Conservation (phyloP, 2,329 filamentous ascomycete genomes). For the Pyricularia grisea region DNA sequence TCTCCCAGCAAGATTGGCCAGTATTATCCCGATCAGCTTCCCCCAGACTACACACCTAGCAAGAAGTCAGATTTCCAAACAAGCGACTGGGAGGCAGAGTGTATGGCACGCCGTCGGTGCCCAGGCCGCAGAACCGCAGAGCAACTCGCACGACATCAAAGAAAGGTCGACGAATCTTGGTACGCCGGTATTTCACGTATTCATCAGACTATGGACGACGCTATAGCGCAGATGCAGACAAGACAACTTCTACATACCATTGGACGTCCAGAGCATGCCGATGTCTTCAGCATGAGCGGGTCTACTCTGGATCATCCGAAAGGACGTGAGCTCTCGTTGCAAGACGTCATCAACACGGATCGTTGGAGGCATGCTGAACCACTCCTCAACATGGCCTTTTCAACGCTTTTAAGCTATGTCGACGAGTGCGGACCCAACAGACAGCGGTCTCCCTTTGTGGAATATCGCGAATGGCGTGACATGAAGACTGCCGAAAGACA, state of each 20-base stretch:
- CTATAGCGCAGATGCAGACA: constrained; percentile 20
- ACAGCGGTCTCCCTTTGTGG: not conserved
- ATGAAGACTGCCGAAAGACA: not conserved
- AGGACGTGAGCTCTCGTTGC: constrained; percentile 12
- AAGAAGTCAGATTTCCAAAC: constrained; percentile 10
- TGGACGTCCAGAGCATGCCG: not conserved
- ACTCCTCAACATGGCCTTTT: constrained; percentile 31
- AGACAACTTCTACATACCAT: not conserved
- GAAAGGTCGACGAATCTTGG: constrained; percentile 80
- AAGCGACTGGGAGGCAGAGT: not conserved
- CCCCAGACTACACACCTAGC: constrained; percentile 18
- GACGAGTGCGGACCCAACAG: constrained; percentile 5
- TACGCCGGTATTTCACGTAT: constrained; percentile 52
- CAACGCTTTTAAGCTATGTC: constrained; percentile 17
- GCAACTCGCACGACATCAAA: constrained; percentile 41
- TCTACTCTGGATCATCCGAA: too few species aligned
- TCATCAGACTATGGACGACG: constrained; percentile 20
- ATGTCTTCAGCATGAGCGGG: not conserved
- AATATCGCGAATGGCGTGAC: not conserved
- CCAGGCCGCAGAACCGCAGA: constrained; percentile 13
- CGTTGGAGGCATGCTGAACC: constrained; percentile 28
- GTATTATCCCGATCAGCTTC: constrained; percentile 23
- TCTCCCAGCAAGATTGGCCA: constrained; percentile 14
- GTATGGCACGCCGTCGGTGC: constrained; percentile 7
- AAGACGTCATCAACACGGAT: constrained; percentile 27